A percentile compares a stretch with the other conserved stretches of the same genome.
These are phyloP conservation scores for Tephrocybe sp. DNA, from an alignment of 768 basidiomycete species.

Conservation along the genomic window DNA sequence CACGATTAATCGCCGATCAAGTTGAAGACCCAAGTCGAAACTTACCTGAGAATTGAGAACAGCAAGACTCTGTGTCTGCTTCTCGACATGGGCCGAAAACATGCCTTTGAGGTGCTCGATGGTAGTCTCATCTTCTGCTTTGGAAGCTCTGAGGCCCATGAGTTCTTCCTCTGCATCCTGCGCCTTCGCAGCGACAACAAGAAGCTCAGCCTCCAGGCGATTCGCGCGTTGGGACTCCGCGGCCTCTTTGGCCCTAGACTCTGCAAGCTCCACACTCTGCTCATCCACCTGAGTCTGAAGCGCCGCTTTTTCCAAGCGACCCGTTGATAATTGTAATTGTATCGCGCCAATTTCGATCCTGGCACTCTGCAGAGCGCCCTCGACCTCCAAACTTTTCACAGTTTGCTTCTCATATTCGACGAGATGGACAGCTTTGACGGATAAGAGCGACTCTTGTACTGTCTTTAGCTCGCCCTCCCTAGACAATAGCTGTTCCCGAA, in stretches of 20 bases:
- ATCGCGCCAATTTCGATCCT: slow-evolving; percentile 3
- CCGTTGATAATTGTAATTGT: not conserved
- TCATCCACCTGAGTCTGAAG: slow-evolving; percentile 14
- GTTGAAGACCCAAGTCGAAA: not conserved
- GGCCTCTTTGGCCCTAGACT: slow-evolving; percentile 14
- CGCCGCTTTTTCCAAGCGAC: slow-evolving; percentile 4
- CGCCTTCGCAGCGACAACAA: slow-evolving; percentile 14
- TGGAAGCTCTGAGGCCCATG: slow-evolving; percentile 27
- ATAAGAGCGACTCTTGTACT: slow-evolving; percentile 15
- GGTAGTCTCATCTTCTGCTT: slow-evolving; percentile 33
- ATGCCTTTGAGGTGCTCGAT: slow-evolving; percentile 32
- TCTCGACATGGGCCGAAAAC: slow-evolving; percentile 30
- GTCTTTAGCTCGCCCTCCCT: slow-evolving; percentile 6
- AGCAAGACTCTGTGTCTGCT: slow-evolving; percentile 32
- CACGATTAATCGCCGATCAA: not conserved
- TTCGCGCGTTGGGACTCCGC: slow-evolving; percentile 16
- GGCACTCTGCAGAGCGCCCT: slow-evolving; percentile 1
- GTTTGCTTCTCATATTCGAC: slow-evolving; percentile 14
- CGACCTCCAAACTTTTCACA: slow-evolving; percentile 12
- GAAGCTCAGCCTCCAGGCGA: slow-evolving; percentile 22
- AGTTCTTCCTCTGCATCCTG: slow-evolving; percentile 33
- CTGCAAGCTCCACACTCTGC: slow-evolving; percentile 15
- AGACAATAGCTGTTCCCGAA: slow-evolving; percentile 11
- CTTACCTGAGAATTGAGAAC: slow-evolving; percentile 38
- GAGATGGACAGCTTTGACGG: slow-evolving; percentile 6